Evolutionary conservation across 1,284 basidiomycete species (phyloP).

Genomic region (Amylostereum areolatum): DNA sequence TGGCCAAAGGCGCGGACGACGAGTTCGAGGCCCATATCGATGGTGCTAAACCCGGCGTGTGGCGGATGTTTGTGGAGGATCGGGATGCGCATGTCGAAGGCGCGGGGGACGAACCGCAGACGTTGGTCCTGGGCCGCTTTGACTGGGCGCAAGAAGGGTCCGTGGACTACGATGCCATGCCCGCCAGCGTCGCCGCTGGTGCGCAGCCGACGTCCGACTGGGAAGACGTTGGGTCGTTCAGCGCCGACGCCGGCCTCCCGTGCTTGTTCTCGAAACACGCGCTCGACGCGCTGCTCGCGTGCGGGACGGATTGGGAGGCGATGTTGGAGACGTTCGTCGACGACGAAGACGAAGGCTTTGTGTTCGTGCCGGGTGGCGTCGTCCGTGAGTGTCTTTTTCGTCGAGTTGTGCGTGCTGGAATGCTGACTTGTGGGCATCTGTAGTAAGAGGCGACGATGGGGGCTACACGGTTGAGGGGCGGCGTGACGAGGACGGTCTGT

Average conservation of each 20-base stretch:
- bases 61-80: constrained; percentile 3
- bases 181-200: background rate
- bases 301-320: background rate
- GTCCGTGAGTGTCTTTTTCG: constrained; percentile 1
- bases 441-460: background rate
- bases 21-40: constrained; percentile 8
- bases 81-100: too few species aligned
- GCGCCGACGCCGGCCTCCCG: constrained; percentile 5
- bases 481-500: background rate
- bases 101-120: too few species aligned
- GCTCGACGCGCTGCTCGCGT: background rate
- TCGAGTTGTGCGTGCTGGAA: background rate
- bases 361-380: constrained; percentile 6
- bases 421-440: background rate
- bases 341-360: background rate
- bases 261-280: constrained; percentile 1
- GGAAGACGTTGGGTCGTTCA: constrained; percentile 6
- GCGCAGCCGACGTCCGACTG: background rate
- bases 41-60: constrained; percentile 8
- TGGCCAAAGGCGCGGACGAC: constrained; percentile 6
- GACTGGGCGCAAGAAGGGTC: constrained; percentile 3
- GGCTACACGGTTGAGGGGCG: background rate
- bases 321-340: constrained; percentile 4
- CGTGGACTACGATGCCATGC: constrained; percentile 4
- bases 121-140: background rate